These are phyloP conservation scores for Paxillus involutus DNA, from an alignment of 768 basidiomycete genomes.

Conservation along the genomic window DNA sequence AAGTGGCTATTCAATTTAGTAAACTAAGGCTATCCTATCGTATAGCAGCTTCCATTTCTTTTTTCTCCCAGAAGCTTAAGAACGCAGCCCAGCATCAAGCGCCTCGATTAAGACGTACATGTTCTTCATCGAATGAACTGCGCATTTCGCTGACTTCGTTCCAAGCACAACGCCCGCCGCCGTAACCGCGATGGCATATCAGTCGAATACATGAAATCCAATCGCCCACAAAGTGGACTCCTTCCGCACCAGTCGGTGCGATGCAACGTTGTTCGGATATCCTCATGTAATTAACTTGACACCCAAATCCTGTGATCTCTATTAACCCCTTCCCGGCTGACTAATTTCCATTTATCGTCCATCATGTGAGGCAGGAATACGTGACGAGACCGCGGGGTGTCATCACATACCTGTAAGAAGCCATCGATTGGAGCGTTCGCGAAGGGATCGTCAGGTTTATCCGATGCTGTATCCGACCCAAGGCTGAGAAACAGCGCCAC, in stretches of 20 bases:
- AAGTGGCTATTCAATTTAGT: conserved; percentile 20
- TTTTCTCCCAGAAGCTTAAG: conserved; percentile 26
- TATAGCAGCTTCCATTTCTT: conserved; percentile 27
- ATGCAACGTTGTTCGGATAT: conserved; percentile 11
- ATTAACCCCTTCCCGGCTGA: background rate
- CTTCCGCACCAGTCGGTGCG: conserved; percentile 25
- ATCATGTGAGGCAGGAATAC: conserved; percentile 8
- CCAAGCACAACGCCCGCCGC: conserved; percentile 13
- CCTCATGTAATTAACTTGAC: conserved; percentile 2
- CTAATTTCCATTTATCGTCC: conserved; percentile 16
- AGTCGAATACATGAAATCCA: conserved; percentile 10
- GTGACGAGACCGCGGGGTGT: conserved; percentile 22
- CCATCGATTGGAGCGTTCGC: conserved; percentile 12
- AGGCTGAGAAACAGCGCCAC: background rate
- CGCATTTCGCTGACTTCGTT: conserved; percentile 19
- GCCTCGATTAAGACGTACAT: conserved; percentile 11
- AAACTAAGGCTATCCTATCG: conserved; percentile 10
- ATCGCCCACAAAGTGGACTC: conserved; percentile 16
- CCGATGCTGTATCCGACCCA: conserved; percentile 14
- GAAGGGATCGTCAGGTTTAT: conserved; percentile 33
- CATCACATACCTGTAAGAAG: conserved; percentile 4
- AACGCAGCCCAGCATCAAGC: conserved; percentile 9
- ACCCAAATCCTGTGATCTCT: conserved; percentile 17
- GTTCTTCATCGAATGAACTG: conserved; percentile 9
- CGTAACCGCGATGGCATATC: conserved; percentile 12